Conservation (phyloP, 2,329 filamentous ascomycete genomes). For the Aschersonia sp. region DNA sequence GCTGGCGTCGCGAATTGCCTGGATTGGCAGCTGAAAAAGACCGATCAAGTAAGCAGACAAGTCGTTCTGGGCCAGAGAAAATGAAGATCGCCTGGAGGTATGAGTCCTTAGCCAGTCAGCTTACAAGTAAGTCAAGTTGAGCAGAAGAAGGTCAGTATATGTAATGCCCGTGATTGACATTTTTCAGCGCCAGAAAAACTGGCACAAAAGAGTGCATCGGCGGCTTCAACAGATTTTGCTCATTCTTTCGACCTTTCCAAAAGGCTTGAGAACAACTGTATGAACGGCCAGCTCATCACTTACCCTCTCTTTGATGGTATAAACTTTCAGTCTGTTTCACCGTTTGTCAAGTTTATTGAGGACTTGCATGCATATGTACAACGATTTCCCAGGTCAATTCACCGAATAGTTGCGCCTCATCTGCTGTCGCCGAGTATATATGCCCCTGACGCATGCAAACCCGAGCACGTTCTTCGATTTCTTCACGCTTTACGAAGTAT, state of each 20-base stretch:
- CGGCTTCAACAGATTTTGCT: constrained; percentile 34
- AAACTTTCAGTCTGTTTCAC: constrained; percentile 10
- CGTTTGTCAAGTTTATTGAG: constrained; percentile 48
- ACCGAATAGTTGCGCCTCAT: constrained; percentile 73
- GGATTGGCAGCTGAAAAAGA: constrained; percentile 38
- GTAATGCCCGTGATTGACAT: background rate
- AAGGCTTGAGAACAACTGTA: constrained; percentile 35
- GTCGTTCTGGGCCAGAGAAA: constrained; percentile 42
- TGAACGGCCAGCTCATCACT: constrained; percentile 32
- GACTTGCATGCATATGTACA: constrained; percentile 41
- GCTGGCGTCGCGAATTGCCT: constrained; percentile 74
- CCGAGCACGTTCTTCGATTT: constrained; percentile 64
- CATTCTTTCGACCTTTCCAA: constrained; percentile 61
- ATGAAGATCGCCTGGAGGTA: constrained; percentile 99
- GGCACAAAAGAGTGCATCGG: background rate
- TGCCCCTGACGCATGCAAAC: constrained; percentile 51
- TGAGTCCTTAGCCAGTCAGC: constrained; percentile 56
- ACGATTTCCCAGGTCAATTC: constrained; percentile 46
- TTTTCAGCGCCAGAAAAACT: background rate
- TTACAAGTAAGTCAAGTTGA: constrained; percentile 21
- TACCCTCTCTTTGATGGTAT: constrained; percentile 31
- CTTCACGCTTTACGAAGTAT: constrained; percentile 65
- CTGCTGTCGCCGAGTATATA: constrained; percentile 82
- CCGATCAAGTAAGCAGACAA: constrained; percentile 24
- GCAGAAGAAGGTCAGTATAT: background rate